Evolutionary conservation across 2,329 filamentous ascomycete genomes (phyloP), one percentile per base, ranked within the genome.

Genomic region (Aureobasidium pullulans): DNA sequence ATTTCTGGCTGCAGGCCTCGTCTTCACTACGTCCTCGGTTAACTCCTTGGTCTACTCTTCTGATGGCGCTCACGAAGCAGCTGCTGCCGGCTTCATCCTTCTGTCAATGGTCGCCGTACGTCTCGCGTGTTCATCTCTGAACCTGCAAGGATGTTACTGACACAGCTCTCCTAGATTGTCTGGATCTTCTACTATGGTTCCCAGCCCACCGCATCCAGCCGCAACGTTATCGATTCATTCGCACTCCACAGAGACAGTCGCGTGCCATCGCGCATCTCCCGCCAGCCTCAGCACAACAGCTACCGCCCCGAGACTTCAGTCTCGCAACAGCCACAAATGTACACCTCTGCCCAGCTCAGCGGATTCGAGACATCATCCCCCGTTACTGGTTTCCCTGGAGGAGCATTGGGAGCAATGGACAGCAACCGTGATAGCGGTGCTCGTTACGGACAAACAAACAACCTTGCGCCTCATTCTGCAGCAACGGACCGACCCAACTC

Each of bases 151-250:
- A 29, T 29, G 5, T 2, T 6, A 52, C 54, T 57, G 32, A 57
- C 54, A 48, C 9, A 13, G 23, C 8, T 6, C 13, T 47, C 42
- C 39, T 67, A 96, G 92, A 89, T 96, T 67, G 84, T 97, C 61
- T 99, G 94, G 94, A 96, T 96, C 66, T 96, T 97, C 76, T 97
- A 97, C 79, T 99, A 96, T 69, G 94, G 94, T 68, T 96, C 93
- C 2, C 88, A 91, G 16, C 91, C 93, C 1, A 89, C 90, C 43
- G 89, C 92, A 15, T 84, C 87, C 58, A 89, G 92, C 64, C 89
- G 93, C 67, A 87, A 90, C 60, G 96, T 95, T 72, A 88, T 97
- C 67, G 94, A 99, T 76, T 96, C 93, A 0, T 96, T 96, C 70
- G 91, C 94, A 50, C 81, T 96, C 23, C 85, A 94, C 77, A 97